Evolutionary conservation across 2,329 filamentous ascomycete genomes (phyloP).

Genomic region (Aspergillus awamori): DNA sequence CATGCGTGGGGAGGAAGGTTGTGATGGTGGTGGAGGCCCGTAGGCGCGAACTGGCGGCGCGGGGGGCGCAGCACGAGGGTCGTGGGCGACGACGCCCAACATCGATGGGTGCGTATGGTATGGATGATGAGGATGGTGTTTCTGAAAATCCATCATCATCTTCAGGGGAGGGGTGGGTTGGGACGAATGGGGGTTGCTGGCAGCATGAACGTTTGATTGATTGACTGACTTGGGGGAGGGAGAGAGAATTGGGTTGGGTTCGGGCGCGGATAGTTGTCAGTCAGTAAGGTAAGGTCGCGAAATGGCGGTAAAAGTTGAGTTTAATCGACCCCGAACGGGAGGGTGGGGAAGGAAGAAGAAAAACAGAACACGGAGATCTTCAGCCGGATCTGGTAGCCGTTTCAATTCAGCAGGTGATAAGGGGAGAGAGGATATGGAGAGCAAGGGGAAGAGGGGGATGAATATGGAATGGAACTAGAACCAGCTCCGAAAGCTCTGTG

Average conservation of each 20-base stretch:
- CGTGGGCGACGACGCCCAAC: conserved; percentile 32
- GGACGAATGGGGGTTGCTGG: neutral
- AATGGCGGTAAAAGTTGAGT: conserved; percentile 23
- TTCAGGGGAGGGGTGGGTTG: conserved; percentile 1
- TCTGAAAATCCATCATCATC: conserved; percentile 33
- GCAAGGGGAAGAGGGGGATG: neutral
- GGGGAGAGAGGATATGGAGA: neutral
- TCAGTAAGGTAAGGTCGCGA: neutral
- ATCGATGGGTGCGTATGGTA: conserved; percentile 38
- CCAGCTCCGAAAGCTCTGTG: conserved; percentile 5
- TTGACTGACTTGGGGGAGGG: neutral
- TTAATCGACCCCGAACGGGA: neutral
- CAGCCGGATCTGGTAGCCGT: neutral
- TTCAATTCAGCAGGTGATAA: neutral
- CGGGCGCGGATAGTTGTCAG: conserved; percentile 4
- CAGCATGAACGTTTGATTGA: neutral
- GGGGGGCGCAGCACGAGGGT: conserved; percentile 31
- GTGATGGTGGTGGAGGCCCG: conserved; percentile 9
- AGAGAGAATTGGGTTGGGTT: conserved; percentile 5
- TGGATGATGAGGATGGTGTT: conserved; percentile 21
- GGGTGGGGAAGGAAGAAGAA: conserved; percentile 1
- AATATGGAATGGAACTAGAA: neutral
- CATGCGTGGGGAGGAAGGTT: conserved; percentile 5
- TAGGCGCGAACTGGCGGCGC: conserved; percentile 14
- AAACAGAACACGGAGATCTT: neutral